phyloP scores from a whole-genome alignment of 2,329 filamentous ascomycete species.

The Aspergillus sp. region DNA sequence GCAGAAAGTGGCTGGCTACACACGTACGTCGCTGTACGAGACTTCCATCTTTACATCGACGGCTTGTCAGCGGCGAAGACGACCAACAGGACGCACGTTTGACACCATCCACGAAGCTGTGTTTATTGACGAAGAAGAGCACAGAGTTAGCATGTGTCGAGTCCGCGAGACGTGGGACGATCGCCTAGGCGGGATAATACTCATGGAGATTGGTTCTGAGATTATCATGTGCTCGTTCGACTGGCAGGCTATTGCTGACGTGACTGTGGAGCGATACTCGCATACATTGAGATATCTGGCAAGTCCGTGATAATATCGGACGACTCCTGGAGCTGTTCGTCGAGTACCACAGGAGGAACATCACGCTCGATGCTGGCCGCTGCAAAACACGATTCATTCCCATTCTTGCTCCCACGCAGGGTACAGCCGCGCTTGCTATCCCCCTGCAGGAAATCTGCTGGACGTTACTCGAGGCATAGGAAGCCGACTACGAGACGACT shows the following conservation, averaged over 20 bases:
- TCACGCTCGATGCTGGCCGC: constrained; percentile 18
- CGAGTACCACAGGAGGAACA: constrained; percentile 24
- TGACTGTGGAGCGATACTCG: constrained; percentile 56
- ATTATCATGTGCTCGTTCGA: constrained; percentile 61
- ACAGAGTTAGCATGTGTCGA: constrained; percentile 51
- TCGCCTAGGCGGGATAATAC: constrained; percentile 54
- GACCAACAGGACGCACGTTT: constrained; percentile 50
- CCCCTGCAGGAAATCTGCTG: constrained; percentile 24
- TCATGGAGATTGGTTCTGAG: constrained; percentile 64
- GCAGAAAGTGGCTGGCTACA: constrained; percentile 52
- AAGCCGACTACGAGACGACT: constrained; percentile 16
- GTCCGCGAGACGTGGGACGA: constrained; percentile 43
- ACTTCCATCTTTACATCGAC: constrained; percentile 59
- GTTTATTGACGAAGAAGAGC: constrained; percentile 37
- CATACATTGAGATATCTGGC: constrained; percentile 41
- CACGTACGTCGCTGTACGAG: constrained; percentile 52
- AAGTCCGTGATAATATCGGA: constrained; percentile 16
- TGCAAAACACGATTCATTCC: constrained; percentile 31
- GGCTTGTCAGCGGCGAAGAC: constrained; percentile 62
- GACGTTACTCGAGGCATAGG: constrained; percentile 18
- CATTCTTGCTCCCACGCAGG: constrained; percentile 2
- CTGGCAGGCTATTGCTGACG: constrained; percentile 62
- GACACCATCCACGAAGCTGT: constrained; percentile 12
- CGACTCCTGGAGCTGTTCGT: constrained; percentile 27
- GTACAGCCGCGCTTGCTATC: constrained; percentile 22